A percentile compares a stretch with the other conserved stretches of the same genome.
These are phyloP conservation scores for Dothideomycetidae sp. DNA, from an alignment of 2,329 filamentous ascomycete species.

Conservation along the genomic window DNA sequence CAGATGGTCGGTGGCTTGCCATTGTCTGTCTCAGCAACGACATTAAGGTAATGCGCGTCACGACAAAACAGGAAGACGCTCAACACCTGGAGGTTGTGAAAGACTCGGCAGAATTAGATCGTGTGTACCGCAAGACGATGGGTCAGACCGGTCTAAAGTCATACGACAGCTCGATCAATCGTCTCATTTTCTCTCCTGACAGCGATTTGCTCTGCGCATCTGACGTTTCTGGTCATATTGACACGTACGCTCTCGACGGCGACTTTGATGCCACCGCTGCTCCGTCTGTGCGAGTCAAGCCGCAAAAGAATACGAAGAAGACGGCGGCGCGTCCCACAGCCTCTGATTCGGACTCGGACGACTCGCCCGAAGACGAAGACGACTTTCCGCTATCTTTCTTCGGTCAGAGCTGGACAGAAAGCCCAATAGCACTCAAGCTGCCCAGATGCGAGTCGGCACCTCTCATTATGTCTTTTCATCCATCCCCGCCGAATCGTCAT, in stretches of 20 bases:
- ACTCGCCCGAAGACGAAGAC: slow-evolving; percentile 29
- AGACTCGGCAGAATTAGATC: slow-evolving; percentile 26
- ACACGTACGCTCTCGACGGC: slow-evolving; percentile 65
- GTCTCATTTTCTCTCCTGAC: slow-evolving; percentile 64
- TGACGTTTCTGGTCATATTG: slow-evolving; percentile 72
- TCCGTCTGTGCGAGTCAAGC: slow-evolving; percentile 23
- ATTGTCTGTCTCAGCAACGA: slow-evolving; percentile 34
- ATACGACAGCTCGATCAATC: slow-evolving; percentile 64
- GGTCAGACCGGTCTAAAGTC: slow-evolving; percentile 37
- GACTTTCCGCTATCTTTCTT: slow-evolving; percentile 35
- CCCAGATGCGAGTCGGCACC: slow-evolving; percentile 32
- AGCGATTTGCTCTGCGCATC: slow-evolving; percentile 64
- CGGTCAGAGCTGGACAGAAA: slow-evolving; percentile 59
- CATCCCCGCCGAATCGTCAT: slow-evolving; percentile 13
- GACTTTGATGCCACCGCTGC: slow-evolving; percentile 35
- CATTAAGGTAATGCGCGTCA: slow-evolving; percentile 34
- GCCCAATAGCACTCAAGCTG: slow-evolving; percentile 45
- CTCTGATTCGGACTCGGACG: slow-evolving; percentile 22
- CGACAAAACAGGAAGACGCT: slow-evolving; percentile 26
- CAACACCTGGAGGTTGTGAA: slow-evolving; percentile 26
- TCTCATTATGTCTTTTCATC: slow-evolving; percentile 34
- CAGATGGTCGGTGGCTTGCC: slow-evolving; percentile 55
- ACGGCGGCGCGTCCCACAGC: slow-evolving; percentile 5
- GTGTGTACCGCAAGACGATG: slow-evolving; percentile 20
- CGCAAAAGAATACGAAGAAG: slow-evolving; percentile 14